These are phyloP conservation scores for Musa schizocarpa DNA, from an alignment of 176 grass and related monocot species.

Conservation along the genomic window DNA sequence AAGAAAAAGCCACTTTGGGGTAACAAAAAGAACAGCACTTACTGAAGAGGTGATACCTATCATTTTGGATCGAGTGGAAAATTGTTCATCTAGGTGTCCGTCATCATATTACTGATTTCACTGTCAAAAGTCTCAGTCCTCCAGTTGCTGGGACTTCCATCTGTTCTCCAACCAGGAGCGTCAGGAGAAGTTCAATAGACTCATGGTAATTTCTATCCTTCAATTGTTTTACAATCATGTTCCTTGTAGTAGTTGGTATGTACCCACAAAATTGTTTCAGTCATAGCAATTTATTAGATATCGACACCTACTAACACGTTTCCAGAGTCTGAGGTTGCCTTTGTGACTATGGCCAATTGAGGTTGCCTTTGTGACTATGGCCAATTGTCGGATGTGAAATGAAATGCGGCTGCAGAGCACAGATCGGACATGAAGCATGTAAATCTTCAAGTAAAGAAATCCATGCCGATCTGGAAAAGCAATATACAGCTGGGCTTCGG, in stretches of 20 bases:
- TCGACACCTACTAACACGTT: slow-evolving; percentile 59
- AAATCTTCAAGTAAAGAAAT: slow-evolving; percentile 54
- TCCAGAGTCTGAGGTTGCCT: slow-evolving; percentile 99
- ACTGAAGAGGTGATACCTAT: slow-evolving; percentile 44
- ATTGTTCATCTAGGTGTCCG: background rate
- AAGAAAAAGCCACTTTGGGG: slow-evolving; percentile 98
- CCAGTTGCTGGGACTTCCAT: slow-evolving; percentile 63
- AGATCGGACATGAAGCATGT: slow-evolving; percentile 27
- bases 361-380: slow-evolving; percentile 95
- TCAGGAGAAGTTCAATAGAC: slow-evolving; percentile 98
- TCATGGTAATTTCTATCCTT: slow-evolving; percentile 59
- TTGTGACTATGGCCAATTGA: slow-evolving; percentile 82
- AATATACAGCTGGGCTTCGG: slow-evolving; percentile 74
- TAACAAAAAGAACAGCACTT: slow-evolving; percentile 62
- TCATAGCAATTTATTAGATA: slow-evolving; percentile 8
- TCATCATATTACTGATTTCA: slow-evolving; percentile 8
- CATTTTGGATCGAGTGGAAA: background rate
- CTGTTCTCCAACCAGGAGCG: slow-evolving; percentile 65
- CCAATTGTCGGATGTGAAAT: slow-evolving; percentile 84
- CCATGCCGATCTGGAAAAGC: slow-evolving; percentile 85
- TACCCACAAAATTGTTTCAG: background rate
- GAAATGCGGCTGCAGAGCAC: slow-evolving; percentile 32
- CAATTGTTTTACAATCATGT: background rate
- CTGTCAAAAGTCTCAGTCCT: slow-evolving; percentile 32
- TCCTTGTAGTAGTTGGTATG: too few species aligned